phyloP scores from a whole-genome alignment of 148 eudicot species.

The Euryodendron excelsum region DNA sequence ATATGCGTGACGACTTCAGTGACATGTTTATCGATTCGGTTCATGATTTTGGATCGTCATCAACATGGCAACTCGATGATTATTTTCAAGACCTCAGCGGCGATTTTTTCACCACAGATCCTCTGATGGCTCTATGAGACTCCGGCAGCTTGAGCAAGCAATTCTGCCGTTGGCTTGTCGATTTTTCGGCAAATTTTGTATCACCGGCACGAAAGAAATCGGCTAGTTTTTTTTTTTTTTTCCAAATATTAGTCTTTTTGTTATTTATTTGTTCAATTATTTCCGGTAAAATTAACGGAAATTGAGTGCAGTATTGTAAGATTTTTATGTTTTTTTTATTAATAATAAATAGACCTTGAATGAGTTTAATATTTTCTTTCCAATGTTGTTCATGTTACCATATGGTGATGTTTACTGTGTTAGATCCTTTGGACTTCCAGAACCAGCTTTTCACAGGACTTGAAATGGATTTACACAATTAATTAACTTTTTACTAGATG shows the following conservation, averaged over 20 bases:
- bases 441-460: too few species aligned
- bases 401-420: too few species aligned
- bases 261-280: not conserved
- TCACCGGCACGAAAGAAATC: constrained; percentile 21
- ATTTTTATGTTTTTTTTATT: too few species aligned
- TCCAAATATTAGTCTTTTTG: too few species aligned
- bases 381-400: too few species aligned
- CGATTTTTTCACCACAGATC: constrained; percentile 42
- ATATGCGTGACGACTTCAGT: constrained; percentile 15
- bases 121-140: constrained; percentile 40
- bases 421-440: too few species aligned
- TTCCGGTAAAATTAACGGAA: not conserved
- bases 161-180: constrained; percentile 28
- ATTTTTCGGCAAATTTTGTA: constrained; percentile 51
- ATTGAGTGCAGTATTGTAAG: too few species aligned
- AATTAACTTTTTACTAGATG: too few species aligned
- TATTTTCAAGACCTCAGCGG: constrained; percentile 55
- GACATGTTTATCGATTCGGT: constrained; percentile 26
- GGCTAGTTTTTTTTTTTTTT: constrained; percentile 8
- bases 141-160: not conserved
- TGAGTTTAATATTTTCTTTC: too few species aligned
- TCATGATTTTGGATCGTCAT: constrained; percentile 29
- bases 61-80: constrained; percentile 52
- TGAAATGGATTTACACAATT: too few species aligned
- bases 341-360: too few species aligned